A percentile compares a stretch with the other conserved stretches of the same genome.
Evolutionary conservation across 139 green algal genomes (phyloP).

Genomic region (Diplosphaera chodatii): DNA sequence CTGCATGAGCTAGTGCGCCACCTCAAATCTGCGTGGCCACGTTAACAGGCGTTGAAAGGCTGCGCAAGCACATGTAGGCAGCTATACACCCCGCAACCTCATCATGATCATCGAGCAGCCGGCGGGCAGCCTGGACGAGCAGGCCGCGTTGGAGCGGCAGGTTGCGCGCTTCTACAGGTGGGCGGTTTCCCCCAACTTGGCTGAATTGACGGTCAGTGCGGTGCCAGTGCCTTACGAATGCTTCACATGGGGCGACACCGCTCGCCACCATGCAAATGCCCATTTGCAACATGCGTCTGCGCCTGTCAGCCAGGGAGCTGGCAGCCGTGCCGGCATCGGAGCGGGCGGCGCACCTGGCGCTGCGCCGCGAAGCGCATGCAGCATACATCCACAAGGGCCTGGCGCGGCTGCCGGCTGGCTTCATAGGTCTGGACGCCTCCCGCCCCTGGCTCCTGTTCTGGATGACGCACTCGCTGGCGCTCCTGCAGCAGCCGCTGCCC

Average conservation of each 20-base stretch:
- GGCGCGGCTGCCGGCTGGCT: slow-evolving; percentile 42
- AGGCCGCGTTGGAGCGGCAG: slow-evolving; percentile 47
- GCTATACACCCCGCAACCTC: no score
- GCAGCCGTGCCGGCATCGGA: slow-evolving; percentile 6
- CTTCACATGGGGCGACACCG: no score
- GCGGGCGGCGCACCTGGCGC: slow-evolving; percentile 19
- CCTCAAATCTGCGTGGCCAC: no score
- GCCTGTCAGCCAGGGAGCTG: no score
- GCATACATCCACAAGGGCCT: slow-evolving; percentile 58
- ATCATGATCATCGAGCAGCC: slow-evolving; percentile 1
- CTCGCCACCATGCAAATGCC: no score
- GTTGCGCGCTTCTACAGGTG: slow-evolving; percentile 26
- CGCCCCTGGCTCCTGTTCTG: slow-evolving; percentile 90
- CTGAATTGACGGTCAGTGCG: no score
- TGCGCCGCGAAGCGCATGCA: slow-evolving; percentile 45
- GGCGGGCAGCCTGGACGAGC: slow-evolving; percentile 27
- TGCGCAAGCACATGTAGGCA: no score
- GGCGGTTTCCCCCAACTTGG: no score
- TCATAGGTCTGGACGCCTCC: slow-evolving; percentile 69
- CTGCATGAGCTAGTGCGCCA: no score
- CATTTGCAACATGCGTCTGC: no score
- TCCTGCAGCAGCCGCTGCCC: slow-evolving; percentile 54
- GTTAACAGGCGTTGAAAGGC: no score
- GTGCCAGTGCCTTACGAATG: no score
- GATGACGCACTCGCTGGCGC: slow-evolving; percentile 78